Conservation (phyloP, 2,329 filamentous ascomycete species). For the Albifimbria verrucaria region DNA sequence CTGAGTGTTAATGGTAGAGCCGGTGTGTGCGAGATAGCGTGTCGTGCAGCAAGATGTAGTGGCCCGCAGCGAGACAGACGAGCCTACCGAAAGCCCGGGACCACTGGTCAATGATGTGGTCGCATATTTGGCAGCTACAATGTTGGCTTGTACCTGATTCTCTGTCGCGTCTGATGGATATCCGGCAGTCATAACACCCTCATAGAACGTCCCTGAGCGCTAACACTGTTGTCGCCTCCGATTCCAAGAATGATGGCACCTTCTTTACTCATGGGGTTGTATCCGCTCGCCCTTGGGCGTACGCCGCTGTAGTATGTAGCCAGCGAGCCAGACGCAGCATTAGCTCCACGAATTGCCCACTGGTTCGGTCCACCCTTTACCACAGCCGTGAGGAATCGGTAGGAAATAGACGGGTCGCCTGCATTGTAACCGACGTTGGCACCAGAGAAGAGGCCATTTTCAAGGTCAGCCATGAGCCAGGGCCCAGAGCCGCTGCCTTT, state of each 20-base stretch:
- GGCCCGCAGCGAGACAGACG: constrained; percentile 49
- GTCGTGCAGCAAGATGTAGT: constrained; percentile 53
- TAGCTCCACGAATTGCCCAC: constrained; percentile 59
- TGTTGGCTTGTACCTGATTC: constrained; percentile 55
- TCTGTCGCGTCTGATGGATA: constrained; percentile 60
- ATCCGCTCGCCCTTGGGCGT: constrained; percentile 39
- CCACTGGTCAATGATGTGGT: constrained; percentile 44
- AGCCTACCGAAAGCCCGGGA: constrained; percentile 41
- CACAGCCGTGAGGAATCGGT: constrained; percentile 54
- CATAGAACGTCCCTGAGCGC: constrained; percentile 63
- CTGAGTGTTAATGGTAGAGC: constrained; percentile 49
- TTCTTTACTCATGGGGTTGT: constrained; percentile 63
- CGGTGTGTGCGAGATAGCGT: constrained; percentile 53
- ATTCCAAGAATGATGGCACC: constrained; percentile 67
- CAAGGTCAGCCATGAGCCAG: constrained; percentile 68
- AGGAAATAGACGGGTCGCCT: constrained; percentile 47
- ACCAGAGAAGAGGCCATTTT: constrained; percentile 64
- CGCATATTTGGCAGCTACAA: constrained; percentile 58
- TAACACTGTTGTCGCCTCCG: constrained; percentile 61
- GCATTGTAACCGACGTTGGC: constrained; percentile 40
- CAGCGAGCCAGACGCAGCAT: constrained; percentile 51
- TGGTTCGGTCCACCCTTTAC: constrained; percentile 54
- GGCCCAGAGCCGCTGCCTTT: constrained; percentile 56
- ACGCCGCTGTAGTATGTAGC: constrained; percentile 57
- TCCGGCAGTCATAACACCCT: constrained; percentile 61